Evolutionary conservation across 2,329 filamentous ascomycete species (phyloP), one percentile per base, ranked within the genome.

Genomic region (Fusarium nematophilum): DNA sequence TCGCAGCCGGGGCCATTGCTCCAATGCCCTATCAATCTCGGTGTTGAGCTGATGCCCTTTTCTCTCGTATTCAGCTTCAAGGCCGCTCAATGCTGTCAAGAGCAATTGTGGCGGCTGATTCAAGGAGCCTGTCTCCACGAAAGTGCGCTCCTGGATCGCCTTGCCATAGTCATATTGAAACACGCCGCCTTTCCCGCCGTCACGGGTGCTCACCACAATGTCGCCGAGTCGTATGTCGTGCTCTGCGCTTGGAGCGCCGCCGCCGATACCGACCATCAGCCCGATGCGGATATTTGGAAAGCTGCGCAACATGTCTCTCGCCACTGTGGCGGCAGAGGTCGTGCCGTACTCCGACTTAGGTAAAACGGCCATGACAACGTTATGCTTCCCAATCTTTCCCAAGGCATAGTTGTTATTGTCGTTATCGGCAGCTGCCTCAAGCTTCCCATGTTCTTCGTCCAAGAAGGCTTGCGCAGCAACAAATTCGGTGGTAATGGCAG

Each of bases 401-500:
- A 73, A 55, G 2, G 61, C 60, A 50, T 78, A 78, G 21, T 66
- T 71, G 5, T 64, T 62, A 39, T 66, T 67, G 21, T 74, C 73
- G 9, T 69, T 21, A 4, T 18, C 14, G 1, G 53, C n/a, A 13
- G 69, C 29, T 72, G 72, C 13, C 25, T 69, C 61, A 0, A 64
- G 71, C 0, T 14, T 4, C 0, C 68, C 68, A 42, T 80, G 73
- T 37, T 68, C 54, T 60, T 79, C 73, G 34, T 81, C 78, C 3
- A 81, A 73, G 18, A 79, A 73, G 0, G 40, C 59, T 30, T 64
- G 61, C 3, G 78, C 78, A 8, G 78, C 77, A 36, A 74, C 66
- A 37, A 66, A 70, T 44, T 81, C 78, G 0, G 62, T 70, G 1
- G 10, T n/a, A 4, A 79, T 54, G 13, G 52, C 75, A 80, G 8